phyloP scores from a whole-genome alignment of 2,329 filamentous ascomycete genomes.

The Pseudocercospora cruenta region DNA sequence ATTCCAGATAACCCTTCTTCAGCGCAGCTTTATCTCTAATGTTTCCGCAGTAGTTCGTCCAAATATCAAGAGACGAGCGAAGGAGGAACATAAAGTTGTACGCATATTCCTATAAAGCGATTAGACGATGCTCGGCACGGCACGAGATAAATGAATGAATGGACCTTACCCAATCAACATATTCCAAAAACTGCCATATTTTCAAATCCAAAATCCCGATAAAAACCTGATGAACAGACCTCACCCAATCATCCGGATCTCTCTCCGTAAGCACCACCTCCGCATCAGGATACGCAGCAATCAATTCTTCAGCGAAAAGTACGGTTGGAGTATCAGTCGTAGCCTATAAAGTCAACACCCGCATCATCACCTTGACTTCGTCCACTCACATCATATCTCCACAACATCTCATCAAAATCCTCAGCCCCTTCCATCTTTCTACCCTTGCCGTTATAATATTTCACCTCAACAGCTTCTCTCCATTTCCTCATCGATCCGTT shows the following conservation, averaged over 20 bases:
- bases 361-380: too few species aligned
- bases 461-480: slow-evolving; percentile 1
- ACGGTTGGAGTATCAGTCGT: not conserved
- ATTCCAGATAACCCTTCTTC: too few species aligned
- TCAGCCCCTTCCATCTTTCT: not conserved
- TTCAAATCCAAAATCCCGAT: not conserved
- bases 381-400: not conserved
- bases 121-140: too few species aligned
- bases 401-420: slow-evolving; percentile 4
- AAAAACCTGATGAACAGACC: not conserved
- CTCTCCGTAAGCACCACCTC: not conserved
- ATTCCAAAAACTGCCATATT: not conserved
- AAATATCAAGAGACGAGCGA: too few species aligned
- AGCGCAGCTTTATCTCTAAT: too few species aligned
- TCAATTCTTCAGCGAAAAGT: not conserved
- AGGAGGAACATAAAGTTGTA: too few species aligned
- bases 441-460: not conserved
- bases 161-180: not conserved
- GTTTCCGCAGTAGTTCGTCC: too few species aligned
- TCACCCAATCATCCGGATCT: not conserved
- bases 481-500: not conserved
- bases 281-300: too few species aligned
- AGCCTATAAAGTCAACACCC: too few species aligned
- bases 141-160: too few species aligned
- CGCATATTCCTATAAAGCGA: too few species aligned